These are phyloP conservation scores for Trichoderma sp. DNA, from an alignment of 2,329 filamentous ascomycete species.

Conservation along the genomic window DNA sequence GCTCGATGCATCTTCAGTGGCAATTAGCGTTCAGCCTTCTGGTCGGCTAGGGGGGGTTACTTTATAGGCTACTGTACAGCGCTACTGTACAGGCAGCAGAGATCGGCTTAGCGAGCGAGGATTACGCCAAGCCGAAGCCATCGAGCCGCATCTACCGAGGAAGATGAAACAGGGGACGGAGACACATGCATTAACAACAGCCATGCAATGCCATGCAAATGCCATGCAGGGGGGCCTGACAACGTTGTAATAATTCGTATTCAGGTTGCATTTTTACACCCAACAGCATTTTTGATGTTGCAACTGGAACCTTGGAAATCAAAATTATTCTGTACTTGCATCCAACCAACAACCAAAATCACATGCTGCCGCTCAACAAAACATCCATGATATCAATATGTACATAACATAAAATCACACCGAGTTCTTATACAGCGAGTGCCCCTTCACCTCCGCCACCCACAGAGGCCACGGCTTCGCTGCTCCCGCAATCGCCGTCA, in stretches of 20 bases:
- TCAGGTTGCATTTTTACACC: background rate
- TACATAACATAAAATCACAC: background rate
- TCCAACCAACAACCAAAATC: background rate
- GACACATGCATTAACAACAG: background rate
- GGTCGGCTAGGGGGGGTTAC: background rate
- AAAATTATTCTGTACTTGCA: background rate
- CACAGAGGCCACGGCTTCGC: conserved; percentile 15
- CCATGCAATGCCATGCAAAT: background rate
- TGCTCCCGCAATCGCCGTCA: background rate
- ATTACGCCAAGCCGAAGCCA: background rate
- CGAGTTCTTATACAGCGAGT: conserved; percentile 2
- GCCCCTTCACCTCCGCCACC: conserved; percentile 9
- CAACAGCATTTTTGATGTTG: background rate
- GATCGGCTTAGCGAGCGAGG: background rate
- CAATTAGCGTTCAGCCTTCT: background rate
- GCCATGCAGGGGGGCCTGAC: background rate
- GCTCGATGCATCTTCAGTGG: background rate
- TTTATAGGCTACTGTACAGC: background rate
- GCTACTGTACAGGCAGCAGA: background rate
- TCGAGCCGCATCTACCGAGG: background rate
- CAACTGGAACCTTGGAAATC: background rate
- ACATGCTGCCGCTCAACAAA: background rate
- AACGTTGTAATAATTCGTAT: background rate
- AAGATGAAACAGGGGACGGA: background rate
- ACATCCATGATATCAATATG: no score